Evolutionary conservation across 768 basidiomycete genomes (phyloP).

Genomic region (Boletus sp.): DNA sequence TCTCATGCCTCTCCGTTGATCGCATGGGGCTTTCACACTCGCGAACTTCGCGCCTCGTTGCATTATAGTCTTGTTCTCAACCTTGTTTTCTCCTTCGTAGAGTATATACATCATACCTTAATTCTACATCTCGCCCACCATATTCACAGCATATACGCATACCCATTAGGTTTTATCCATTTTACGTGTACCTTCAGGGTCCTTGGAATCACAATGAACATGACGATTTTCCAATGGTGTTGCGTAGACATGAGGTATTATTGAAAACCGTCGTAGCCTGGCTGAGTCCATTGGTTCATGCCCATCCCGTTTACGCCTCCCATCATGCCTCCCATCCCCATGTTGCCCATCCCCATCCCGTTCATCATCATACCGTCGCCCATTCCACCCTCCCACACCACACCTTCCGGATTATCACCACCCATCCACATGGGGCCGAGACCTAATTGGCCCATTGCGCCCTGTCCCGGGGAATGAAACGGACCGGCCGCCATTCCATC

Average conservation of each 20-base stretch:
- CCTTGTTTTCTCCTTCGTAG: slow-evolving; percentile 23
- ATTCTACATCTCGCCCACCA: slow-evolving; percentile 20
- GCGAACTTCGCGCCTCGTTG: slow-evolving; percentile 1
- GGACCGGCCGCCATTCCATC: slow-evolving; percentile 27
- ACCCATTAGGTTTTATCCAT: slow-evolving; percentile 18
- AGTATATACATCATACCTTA: slow-evolving; percentile 44
- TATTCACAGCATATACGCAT: slow-evolving; percentile 26
- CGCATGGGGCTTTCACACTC: slow-evolving; percentile 2
- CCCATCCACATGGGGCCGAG: slow-evolving; percentile 36
- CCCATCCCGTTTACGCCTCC: slow-evolving; percentile 36
- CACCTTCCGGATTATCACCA: slow-evolving; percentile 28
- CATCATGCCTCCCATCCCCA: slow-evolving; percentile 33
- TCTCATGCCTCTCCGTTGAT: slow-evolving; percentile 16
- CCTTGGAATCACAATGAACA: slow-evolving; percentile 1
- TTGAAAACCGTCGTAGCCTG: slow-evolving; percentile 33
- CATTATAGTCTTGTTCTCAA: not conserved
- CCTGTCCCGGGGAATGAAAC: slow-evolving; percentile 23
- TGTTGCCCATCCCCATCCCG: slow-evolving; percentile 34
- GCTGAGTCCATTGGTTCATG: slow-evolving; percentile 39
- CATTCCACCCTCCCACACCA: slow-evolving; percentile 39
- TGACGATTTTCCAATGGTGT: not conserved
- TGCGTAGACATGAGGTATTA: slow-evolving; percentile 3
- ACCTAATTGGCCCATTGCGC: slow-evolving; percentile 22
- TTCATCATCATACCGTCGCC: slow-evolving; percentile 44
- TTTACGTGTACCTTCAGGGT: slow-evolving; percentile 4